Evolutionary conservation across 1,284 basidiomycete genomes (phyloP).

Genomic region (Ustilago loliicola): DNA sequence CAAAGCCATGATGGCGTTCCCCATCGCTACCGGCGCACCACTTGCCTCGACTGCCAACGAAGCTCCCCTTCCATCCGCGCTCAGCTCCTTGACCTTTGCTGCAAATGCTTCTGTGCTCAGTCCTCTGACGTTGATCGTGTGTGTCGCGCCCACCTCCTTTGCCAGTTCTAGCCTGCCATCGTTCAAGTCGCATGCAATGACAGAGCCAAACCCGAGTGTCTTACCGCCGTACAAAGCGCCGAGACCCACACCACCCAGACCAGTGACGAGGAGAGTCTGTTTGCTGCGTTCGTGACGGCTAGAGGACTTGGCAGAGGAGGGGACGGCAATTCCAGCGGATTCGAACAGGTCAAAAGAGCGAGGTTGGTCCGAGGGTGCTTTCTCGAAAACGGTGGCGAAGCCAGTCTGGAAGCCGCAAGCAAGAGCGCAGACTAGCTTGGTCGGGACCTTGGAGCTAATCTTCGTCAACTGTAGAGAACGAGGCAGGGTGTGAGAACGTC

Average conservation of each 20-base stretch:
- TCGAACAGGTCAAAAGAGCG: constrained; percentile 30
- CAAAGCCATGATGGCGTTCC: constrained; percentile 20
- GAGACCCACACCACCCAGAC: constrained; percentile 29
- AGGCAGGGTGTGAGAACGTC: not conserved
- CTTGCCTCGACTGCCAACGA: constrained; percentile 29
- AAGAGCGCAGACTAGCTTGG: constrained; percentile 30
- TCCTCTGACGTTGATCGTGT: constrained; percentile 25
- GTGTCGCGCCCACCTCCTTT: constrained; percentile 28
- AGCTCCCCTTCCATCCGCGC: constrained; percentile 29
- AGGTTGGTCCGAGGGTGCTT: constrained; percentile 24
- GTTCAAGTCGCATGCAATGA: constrained; percentile 33
- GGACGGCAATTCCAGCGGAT: constrained; percentile 14
- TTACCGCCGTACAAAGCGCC: constrained; percentile 34
- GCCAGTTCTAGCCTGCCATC: constrained; percentile 28
- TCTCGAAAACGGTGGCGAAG: constrained; percentile 36
- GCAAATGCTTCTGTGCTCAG: constrained; percentile 19
- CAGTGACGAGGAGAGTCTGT: constrained; percentile 33
- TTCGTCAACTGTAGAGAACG: constrained; percentile 29
- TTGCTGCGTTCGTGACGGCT: constrained; percentile 19
- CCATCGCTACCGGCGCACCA: constrained; percentile 18
- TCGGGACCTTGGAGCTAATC: constrained; percentile 24
- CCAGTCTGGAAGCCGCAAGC: constrained; percentile 41
- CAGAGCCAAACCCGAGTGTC: constrained; percentile 21
- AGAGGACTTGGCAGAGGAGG: constrained; percentile 12
- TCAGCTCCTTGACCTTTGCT: constrained; percentile 28